These are phyloP conservation scores for Hypoxylon sp. DNA, from an alignment of 2,329 filamentous ascomycete genomes.

Conservation along the genomic window DNA sequence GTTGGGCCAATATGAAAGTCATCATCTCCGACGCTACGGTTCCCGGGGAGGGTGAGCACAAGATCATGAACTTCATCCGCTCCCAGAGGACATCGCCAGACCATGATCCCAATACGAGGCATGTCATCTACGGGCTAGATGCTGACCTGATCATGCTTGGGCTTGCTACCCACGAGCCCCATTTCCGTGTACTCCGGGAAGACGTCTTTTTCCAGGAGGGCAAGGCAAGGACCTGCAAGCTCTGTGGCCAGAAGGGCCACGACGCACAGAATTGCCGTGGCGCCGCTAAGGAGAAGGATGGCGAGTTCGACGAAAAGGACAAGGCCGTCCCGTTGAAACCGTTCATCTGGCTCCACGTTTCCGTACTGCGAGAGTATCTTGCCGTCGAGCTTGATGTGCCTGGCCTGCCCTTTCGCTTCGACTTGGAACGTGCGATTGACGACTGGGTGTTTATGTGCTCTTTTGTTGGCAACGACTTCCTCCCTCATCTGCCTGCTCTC, in stretches of 20 bases:
- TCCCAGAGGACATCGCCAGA: slow-evolving; percentile 90
- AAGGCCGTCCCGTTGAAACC: slow-evolving; percentile 78
- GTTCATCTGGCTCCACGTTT: slow-evolving; percentile 98
- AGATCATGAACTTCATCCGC: slow-evolving; percentile 98
- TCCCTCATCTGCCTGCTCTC: slow-evolving; percentile 95
- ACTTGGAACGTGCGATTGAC: slow-evolving; percentile 92
- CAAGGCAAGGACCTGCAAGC: slow-evolving; percentile 80
- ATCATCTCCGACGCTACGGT: slow-evolving; percentile 99
- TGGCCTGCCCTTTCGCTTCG: slow-evolving; percentile 84
- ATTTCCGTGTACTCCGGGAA: slow-evolving; percentile 95
- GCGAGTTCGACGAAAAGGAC: slow-evolving; percentile 83
- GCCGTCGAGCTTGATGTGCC: slow-evolving; percentile 87
- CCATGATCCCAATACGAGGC: slow-evolving; percentile 94
- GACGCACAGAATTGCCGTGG: slow-evolving; percentile 86
- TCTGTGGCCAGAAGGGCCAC: slow-evolving; percentile 93
- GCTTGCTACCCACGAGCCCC: slow-evolving; percentile 93
- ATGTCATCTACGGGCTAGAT: slow-evolving; percentile 98
- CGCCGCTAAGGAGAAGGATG: slow-evolving; percentile 77
- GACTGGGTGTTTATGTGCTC: slow-evolving; percentile 99
- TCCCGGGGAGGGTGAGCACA: slow-evolving; percentile 97
- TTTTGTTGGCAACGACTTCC: slow-evolving; percentile 98
- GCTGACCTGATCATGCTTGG: slow-evolving; percentile 99
- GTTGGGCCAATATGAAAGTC: slow-evolving; percentile 94
- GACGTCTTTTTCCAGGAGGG: slow-evolving; percentile 94
- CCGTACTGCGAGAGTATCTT: slow-evolving; percentile 89